Conservation (phyloP, 2,329 filamentous ascomycete genomes). For the Aspergillus jensenii region DNA sequence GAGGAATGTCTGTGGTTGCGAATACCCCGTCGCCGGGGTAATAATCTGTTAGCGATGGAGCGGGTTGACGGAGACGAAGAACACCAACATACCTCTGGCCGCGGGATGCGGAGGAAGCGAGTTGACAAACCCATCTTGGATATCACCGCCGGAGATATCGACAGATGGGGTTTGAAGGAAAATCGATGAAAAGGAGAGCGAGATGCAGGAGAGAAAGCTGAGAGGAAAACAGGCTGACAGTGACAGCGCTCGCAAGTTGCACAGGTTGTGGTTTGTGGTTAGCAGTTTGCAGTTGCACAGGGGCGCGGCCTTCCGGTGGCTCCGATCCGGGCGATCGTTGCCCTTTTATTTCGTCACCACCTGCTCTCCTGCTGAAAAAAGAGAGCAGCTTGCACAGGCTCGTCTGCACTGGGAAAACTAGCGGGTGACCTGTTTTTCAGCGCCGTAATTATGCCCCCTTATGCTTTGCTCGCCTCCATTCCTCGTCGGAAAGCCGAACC, state of each 20-base stretch:
- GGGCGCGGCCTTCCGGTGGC: constrained; percentile 22
- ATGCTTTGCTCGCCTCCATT: background rate
- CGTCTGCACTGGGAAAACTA: background rate
- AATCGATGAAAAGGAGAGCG: constrained; percentile 16
- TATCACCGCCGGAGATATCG: constrained; percentile 18
- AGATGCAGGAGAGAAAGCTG: constrained; percentile 9
- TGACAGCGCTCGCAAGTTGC: constrained; percentile 1
- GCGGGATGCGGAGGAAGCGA: constrained; percentile 50
- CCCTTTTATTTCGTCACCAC: constrained; percentile 13
- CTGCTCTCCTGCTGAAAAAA: background rate
- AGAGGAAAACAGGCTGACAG: constrained; percentile 17
- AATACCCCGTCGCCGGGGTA: constrained; percentile 10
- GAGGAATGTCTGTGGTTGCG: constrained; percentile 67
- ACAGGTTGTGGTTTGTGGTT: no score
- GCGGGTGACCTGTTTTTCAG: no score
- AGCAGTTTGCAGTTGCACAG: constrained; percentile 5
- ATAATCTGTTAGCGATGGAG: constrained; percentile 15
- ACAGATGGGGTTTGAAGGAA: constrained; percentile 8
- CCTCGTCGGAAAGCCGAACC: background rate
- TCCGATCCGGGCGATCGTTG: constrained; percentile 25
- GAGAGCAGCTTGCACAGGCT: background rate
- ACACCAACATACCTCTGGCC: constrained; percentile 45
- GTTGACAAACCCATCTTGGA: constrained; percentile 39
- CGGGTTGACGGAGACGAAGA: constrained; percentile 1
- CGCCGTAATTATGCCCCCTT: no score